A percentile compares a stretch with the other conserved stretches of the same genome.
Evolutionary conservation across 2,329 filamentous ascomycete genomes (phyloP).

Genomic region (Erysiphe pulchra): DNA sequence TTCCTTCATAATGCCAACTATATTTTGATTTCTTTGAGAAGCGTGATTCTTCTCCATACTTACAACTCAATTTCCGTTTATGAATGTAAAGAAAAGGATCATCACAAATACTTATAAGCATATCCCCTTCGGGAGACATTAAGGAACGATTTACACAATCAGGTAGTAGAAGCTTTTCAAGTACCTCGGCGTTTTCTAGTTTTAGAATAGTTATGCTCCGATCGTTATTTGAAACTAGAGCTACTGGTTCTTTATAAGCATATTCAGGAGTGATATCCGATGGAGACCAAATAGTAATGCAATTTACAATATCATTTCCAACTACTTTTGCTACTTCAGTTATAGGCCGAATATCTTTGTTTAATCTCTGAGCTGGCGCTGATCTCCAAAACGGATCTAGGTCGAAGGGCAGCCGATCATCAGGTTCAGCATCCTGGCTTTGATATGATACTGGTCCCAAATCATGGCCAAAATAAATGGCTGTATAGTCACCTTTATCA

Average conservation of each 20-base stretch:
- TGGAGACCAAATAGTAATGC: slow-evolving; percentile 36
- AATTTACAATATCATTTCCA: slow-evolving; percentile 36
- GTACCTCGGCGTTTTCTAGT: slow-evolving; percentile 37
- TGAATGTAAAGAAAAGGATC: slow-evolving; percentile 73
- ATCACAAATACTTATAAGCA: slow-evolving; percentile 68
- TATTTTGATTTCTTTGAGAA: slow-evolving; percentile 9
- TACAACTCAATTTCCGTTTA: slow-evolving; percentile 17
- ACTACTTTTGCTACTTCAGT: slow-evolving; percentile 26
- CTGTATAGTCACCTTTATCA: slow-evolving; percentile 56
- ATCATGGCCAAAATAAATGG: slow-evolving; percentile 8
- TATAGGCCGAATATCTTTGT: slow-evolving; percentile 1
- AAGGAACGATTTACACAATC: slow-evolving; percentile 82
- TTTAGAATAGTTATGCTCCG: slow-evolving; percentile 67
- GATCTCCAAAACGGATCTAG: slow-evolving; percentile 13
- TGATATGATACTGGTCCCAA: neutral
- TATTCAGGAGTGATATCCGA: slow-evolving; percentile 10
- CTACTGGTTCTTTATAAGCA: slow-evolving; percentile 29
- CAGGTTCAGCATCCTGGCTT: slow-evolving; percentile 19
- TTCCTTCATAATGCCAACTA: slow-evolving; percentile 25
- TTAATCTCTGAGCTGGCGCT: neutral
- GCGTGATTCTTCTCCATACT: neutral
- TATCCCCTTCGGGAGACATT: slow-evolving; percentile 67
- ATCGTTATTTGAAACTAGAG: slow-evolving; percentile 73
- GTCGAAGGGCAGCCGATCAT: slow-evolving; percentile 29
- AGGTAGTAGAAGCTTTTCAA: slow-evolving; percentile 48